Evolutionary conservation across 805 yeast species (phyloP).

Genomic region (Torulaspora gathmanii): DNA sequence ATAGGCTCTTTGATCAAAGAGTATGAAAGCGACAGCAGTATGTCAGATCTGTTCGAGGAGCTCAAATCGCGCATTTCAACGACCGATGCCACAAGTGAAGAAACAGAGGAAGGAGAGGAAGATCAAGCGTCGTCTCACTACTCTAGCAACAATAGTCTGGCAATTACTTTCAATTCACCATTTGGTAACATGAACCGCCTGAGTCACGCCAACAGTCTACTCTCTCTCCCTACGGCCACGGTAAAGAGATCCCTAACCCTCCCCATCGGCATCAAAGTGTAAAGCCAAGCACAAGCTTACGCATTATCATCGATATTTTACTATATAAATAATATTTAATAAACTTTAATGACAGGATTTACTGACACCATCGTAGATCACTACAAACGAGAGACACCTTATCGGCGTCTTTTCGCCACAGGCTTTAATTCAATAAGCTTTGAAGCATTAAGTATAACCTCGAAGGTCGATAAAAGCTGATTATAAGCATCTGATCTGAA

Average conservation of each 20-base stretch:
- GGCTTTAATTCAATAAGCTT: neutral
- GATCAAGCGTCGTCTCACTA: neutral
- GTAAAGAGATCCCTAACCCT: constrained; percentile 31
- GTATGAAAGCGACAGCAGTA: constrained; percentile 14
- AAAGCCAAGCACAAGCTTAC: neutral
- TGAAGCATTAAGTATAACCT: neutral
- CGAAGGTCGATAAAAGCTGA: neutral
- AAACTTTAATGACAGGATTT: neutral
- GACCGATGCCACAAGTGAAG: constrained; percentile 8
- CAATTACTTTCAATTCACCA: constrained; percentile 12
- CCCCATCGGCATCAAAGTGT: constrained; percentile 32
- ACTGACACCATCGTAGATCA: neutral
- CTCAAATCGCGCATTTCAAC: neutral
- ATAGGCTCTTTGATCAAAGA: constrained; percentile 16
- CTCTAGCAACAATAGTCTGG: constrained; percentile 3
- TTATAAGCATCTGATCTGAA: neutral
- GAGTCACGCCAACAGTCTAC: constrained; percentile 14
- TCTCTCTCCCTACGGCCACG: constrained; percentile 17
- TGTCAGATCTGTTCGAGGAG: constrained; percentile 4
- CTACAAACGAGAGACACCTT: neutral
- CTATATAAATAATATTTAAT: neutral
- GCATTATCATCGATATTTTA: neutral
- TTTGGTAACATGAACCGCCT: constrained; percentile 6
- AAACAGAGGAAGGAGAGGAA: constrained; percentile 7
- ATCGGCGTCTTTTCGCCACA: constrained; percentile 7